Evolutionary conservation across 2,329 filamentous ascomycete species (phyloP).

Genomic region (Cryphonectria naterciae): DNA sequence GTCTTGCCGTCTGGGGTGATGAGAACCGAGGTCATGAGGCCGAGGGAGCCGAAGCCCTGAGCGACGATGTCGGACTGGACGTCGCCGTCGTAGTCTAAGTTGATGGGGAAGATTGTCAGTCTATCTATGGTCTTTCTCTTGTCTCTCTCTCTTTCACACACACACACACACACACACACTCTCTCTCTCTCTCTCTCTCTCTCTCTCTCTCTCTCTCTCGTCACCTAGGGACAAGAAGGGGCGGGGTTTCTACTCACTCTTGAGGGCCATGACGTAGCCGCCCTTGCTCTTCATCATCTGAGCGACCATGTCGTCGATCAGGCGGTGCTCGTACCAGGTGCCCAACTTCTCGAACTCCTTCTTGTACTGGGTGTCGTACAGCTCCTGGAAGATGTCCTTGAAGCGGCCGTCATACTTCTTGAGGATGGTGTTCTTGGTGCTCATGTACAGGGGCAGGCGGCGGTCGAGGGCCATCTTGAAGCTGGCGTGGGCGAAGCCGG

Average conservation of each 20-base stretch:
- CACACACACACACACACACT: too few relatives aligned
- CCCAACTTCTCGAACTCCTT: constrained; percentile 85
- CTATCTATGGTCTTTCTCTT: neutral
- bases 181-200: too few relatives aligned
- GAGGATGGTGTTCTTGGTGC: constrained; percentile 99
- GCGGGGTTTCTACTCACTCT: constrained; percentile 68
- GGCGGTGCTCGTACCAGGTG: constrained; percentile 99
- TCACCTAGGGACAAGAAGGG: neutral
- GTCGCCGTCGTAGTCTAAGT: constrained; percentile 95
- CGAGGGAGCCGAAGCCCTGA: constrained; percentile 96
- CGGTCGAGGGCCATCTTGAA: constrained; percentile 95
- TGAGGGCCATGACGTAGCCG: constrained; percentile 96
- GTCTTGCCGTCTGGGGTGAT: constrained; percentile 96
- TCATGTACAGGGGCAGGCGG: constrained; percentile 95
- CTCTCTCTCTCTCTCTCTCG: too few relatives aligned
- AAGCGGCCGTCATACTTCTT: constrained; percentile 99
- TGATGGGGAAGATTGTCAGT: neutral
- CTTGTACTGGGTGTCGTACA: constrained; percentile 88
- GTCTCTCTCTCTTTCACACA: too few relatives aligned
- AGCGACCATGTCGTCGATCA: constrained; percentile 99
- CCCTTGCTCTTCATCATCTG: constrained; percentile 99
- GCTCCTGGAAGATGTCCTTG: constrained; percentile 99
- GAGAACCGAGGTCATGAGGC: constrained; percentile 97
- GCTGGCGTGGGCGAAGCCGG: constrained; percentile 90
- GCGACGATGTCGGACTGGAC: constrained; percentile 98